Conservation (phyloP, 768 basidiomycete genomes). For the Boletus patriciae region DNA sequence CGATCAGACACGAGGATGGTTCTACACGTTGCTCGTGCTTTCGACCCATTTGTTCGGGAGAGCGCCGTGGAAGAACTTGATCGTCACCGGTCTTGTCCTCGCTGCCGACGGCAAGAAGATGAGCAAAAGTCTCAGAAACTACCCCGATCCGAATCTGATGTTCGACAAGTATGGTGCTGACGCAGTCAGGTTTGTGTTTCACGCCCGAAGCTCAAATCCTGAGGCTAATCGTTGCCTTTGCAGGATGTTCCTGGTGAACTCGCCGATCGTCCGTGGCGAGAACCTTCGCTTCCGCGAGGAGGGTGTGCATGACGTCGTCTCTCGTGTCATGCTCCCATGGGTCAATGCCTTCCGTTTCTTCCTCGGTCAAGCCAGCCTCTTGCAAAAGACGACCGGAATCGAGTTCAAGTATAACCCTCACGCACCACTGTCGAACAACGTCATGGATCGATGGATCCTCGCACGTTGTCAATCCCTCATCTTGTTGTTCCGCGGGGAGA, state of each 20-base stretch:
- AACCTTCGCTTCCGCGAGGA: constrained; percentile 98
- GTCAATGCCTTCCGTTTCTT: constrained; percentile 99
- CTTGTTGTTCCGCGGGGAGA: constrained; percentile 86
- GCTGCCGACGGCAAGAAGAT: constrained; percentile 99
- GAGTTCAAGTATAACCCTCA: constrained; percentile 89
- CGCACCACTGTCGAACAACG: constrained; percentile 79
- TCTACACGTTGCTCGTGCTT: constrained; percentile 95
- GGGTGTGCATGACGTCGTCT: constrained; percentile 94
- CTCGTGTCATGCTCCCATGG: constrained; percentile 97
- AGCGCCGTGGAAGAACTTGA: constrained; percentile 98
- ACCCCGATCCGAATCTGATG: constrained; percentile 91
- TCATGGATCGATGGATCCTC: constrained; percentile 99
- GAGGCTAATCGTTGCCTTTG: background rate
- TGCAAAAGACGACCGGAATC: constrained; percentile 75
- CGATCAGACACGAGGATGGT: constrained; percentile 99
- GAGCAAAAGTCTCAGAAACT: constrained; percentile 97
- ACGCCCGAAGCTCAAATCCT: background rate
- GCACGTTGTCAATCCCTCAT: constrained; percentile 98
- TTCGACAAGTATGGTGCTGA: constrained; percentile 94
- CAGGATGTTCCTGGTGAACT: constrained; percentile 98
- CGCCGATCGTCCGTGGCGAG: constrained; percentile 96
- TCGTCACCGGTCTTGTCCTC: constrained; percentile 93
- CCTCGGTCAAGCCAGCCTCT: constrained; percentile 86
- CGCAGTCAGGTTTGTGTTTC: constrained; percentile 68
- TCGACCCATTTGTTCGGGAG: constrained; percentile 92